Base-by-base conservation (phyloP, 306 rosid species). In the Trifolium subterraneum region DNA sequence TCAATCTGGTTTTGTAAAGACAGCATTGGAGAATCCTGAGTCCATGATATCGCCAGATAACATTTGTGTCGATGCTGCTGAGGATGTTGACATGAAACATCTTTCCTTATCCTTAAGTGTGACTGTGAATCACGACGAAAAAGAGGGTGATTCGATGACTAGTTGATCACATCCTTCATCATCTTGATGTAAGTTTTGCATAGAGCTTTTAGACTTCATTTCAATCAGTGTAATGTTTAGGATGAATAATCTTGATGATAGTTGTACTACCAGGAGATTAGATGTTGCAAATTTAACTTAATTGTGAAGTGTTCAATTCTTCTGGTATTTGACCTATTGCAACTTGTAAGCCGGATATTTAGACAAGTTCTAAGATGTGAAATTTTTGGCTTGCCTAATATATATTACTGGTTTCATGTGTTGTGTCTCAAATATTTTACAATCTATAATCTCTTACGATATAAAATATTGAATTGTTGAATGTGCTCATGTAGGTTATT, bases 171-270 rank as follows among this genome's bases (percentile, higher is more conserved):
- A 63, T 47, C 56, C 65, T 55, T 44, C 71, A 55, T 45, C 41
- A 0, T 73, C 51, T 41, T 71, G 68, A 75, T 75, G 85, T 82
- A 82, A 54, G 74, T 79, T 78, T 54, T 79, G 64, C 80, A 62
- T 20, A 25, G 65, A 69, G 58, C 35, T 56, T 41, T 35, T 79
- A 61, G 59, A 74, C 61, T 58, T 35, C 74, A 60, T 71, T 58
- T 59, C 65, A 33, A 73, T 58, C 29, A 36, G 39, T 44, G 42
- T 15, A 65, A 65, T 61, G 48, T 50, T 65, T 71, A 75, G 71
- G 41, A 65, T 25, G 72, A 51, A 29, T 35, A 39, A 33, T 50
- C 72, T 75, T 78, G 65, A 19, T 33, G 33, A 29, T 29, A 22
- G 14, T 45, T 22, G 64, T 61, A 29, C 11, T 29, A 29, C 33